These are phyloP conservation scores for Lactarius indigo DNA, from an alignment of 768 basidiomycete genomes.

Conservation along the genomic window DNA sequence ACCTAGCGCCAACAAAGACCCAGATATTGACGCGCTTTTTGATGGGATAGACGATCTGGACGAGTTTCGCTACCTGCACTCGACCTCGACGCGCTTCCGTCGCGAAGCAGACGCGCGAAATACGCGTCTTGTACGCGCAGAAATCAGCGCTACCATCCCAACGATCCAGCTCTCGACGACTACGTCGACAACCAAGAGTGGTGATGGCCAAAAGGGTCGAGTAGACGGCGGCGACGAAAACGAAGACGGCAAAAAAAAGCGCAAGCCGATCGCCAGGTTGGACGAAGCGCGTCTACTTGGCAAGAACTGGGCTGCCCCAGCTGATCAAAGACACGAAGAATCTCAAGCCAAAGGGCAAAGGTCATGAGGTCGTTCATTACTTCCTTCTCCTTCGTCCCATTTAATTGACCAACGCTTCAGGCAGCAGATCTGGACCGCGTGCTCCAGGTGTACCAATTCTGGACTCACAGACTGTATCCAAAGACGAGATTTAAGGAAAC, in stretches of 20 bases:
- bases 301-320: conserved; percentile 71
- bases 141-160: conserved; percentile 47
- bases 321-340: conserved; percentile 73
- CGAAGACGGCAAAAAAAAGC: conserved; percentile 40
- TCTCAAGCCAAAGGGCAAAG: conserved; percentile 84
- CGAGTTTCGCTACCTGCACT: conserved; percentile 48
- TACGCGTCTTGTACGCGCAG: conserved; percentile 40
- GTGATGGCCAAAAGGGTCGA: conserved; percentile 34
- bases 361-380: conserved; percentile 69
- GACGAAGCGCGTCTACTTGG: conserved; percentile 76
- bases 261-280: conserved; percentile 53
- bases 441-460: conserved; percentile 85
- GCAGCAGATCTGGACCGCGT: conserved; percentile 76
- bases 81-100: conserved; percentile 52
- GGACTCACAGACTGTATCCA: conserved; percentile 92
- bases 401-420: conserved; percentile 38
- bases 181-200: conserved; percentile 25
- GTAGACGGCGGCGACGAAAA: conserved; percentile 32
- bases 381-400: neutral
- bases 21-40: conserved; percentile 42
- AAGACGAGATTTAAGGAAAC: conserved; percentile 86
- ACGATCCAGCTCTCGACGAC: conserved; percentile 38
- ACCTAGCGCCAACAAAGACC: conserved; percentile 17
- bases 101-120: conserved; percentile 53
- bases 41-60: conserved; percentile 46